Conservation (phyloP, 805 yeast species). For the Maudiozyma saulgeensis region DNA sequence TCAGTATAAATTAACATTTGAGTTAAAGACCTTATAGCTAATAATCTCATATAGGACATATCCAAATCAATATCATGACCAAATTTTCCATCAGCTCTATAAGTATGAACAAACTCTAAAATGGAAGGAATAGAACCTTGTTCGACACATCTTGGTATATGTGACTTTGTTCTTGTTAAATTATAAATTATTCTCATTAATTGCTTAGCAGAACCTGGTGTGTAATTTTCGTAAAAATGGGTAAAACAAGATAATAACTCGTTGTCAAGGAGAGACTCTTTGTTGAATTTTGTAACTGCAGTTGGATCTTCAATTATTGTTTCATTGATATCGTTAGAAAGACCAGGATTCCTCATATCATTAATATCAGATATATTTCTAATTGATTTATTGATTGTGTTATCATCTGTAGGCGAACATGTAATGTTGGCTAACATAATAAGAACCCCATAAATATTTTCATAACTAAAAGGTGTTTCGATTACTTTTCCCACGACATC, state of each 20-base stretch:
- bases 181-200: conserved; percentile 27
- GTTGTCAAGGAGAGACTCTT: conserved; percentile 13
- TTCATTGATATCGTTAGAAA: conserved; percentile 5
- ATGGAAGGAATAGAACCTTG: conserved; percentile 40
- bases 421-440: conserved; percentile 30
- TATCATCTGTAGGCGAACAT: conserved; percentile 11
- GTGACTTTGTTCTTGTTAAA: conserved; percentile 16
- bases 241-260: conserved; percentile 17
- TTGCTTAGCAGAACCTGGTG: conserved; percentile 25
- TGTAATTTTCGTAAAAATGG: conserved; percentile 7
- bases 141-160: conserved; percentile 28
- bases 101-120: conserved; percentile 29
- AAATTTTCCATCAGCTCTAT: neutral
- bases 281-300: conserved; percentile 10
- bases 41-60: conserved; percentile 11
- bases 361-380: conserved; percentile 27
- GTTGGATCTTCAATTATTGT: conserved; percentile 5
- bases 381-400: conserved; percentile 14
- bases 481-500: conserved; percentile 21
- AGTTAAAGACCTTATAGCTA: conserved; percentile 37
- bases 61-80: neutral
- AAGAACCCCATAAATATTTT: conserved; percentile 27
- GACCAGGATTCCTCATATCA: conserved; percentile 19
- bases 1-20: conserved; percentile 36
- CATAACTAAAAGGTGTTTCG: conserved; percentile 6